Conservation (phyloP, 2,329 filamentous ascomycete species). For the Gremmenia infestans region DNA sequence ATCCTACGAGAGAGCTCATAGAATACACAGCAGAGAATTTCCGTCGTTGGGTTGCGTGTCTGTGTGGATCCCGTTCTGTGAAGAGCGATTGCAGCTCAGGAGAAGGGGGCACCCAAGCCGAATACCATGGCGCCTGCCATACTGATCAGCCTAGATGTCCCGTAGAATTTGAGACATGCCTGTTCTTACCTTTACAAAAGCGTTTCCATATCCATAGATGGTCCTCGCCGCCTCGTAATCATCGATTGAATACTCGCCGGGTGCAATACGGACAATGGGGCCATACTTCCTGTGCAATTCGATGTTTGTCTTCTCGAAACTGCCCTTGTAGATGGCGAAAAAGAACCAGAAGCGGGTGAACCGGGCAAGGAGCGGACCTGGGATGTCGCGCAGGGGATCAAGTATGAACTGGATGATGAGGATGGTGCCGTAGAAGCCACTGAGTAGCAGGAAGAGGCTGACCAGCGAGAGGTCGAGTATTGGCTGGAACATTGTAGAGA, state of each 20-base stretch:
- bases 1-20: slow-evolving; percentile 43
- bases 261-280: slow-evolving; percentile 41
- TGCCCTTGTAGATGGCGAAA: slow-evolving; percentile 31
- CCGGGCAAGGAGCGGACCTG: slow-evolving; percentile 41
- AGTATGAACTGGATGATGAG: background rate
- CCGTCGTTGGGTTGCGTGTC: slow-evolving; percentile 36
- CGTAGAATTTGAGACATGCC: background rate
- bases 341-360: slow-evolving; percentile 43
- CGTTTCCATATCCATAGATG: slow-evolving; percentile 37
- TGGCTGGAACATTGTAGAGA: background rate
- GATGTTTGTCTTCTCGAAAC: slow-evolving; percentile 37
- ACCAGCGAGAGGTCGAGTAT: background rate
- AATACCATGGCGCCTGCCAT: slow-evolving; percentile 18
- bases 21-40: slow-evolving; percentile 42
- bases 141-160: background rate
- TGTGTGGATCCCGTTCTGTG: slow-evolving; percentile 30
- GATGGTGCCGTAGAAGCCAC: background rate
- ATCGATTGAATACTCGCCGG: slow-evolving; percentile 42
- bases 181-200: slow-evolving; percentile 33
- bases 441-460: background rate
- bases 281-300: slow-evolving; percentile 37
- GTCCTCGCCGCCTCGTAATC: slow-evolving; percentile 36
- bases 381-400: slow-evolving; percentile 34
- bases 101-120: slow-evolving; percentile 15
- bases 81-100: slow-evolving; percentile 25